Evolutionary conservation across 139 green algal species (phyloP), one percentile per base, ranked within the genome.

Genomic region (Chlamydomonas sp.): DNA sequence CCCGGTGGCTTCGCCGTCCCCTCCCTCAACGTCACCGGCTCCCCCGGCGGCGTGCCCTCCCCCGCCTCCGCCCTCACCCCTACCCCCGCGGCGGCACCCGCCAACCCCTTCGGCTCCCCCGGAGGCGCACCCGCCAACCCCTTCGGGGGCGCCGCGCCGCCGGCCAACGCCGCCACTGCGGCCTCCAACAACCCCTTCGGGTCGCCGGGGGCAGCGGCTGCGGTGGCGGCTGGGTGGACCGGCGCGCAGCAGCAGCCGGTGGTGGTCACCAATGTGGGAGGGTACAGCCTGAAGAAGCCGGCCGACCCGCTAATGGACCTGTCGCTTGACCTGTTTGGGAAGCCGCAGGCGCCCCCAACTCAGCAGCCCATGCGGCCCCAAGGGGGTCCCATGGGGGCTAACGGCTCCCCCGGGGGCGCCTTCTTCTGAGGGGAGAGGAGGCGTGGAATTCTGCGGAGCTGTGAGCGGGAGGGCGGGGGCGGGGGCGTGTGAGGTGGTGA

Each of bases 351-450:
- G 49, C 78, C 79, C 71, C 61, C 85, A 2, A 18, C 77, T 59
- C 85, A 71, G 66, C 85, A 87, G 83, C 83, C 83, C 58, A 87
- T 87, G 83, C 72, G 83, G n/a, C 62, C 83, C 15, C 81, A 86
- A 17, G 59, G 0, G 63, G 73, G 67, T 16, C 57, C 75, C 75
- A n/a, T 1, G 7, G 72, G 15, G 61, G 68, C 63, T 3, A 86
- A 86, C 71, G 82, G 83, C 16, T 87, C 83, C 12, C 83, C 83
- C 31, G 31, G 31, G 16, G 72, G 83, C 15, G 58, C 7, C 62
- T 59, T 75, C 15, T 76, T 87, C 9, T 87, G 67, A 73, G 14
- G 8, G 67, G 67, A 4, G 14, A 31, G 10, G 67, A 12, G 10
- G 67, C 14, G 67, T 4, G 8, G 67, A 12, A 49, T 78, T 60